Conservation (phyloP, 2,329 filamentous ascomycete genomes). For the Arthrobotrys megalospora region DNA sequence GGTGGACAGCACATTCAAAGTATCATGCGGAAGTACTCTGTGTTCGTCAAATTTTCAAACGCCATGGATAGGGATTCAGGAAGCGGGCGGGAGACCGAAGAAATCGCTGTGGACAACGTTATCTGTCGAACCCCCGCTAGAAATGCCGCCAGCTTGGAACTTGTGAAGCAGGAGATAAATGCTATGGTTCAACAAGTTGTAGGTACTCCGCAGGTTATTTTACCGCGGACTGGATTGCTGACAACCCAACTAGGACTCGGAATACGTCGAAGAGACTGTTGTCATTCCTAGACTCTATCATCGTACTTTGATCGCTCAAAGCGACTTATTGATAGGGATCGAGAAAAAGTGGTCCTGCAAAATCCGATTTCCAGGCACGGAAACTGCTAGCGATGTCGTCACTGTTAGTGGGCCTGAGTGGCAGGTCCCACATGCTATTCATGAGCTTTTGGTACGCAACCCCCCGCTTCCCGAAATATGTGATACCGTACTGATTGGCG, state of each 20-base stretch:
- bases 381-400: conserved; percentile 95
- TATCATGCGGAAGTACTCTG: conserved; percentile 99
- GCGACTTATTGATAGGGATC: conserved; percentile 90
- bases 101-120: conserved; percentile 98
- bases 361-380: conserved; percentile 96
- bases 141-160: conserved; percentile 94
- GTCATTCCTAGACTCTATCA: conserved; percentile 81
- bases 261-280: conserved; percentile 68
- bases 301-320: conserved; percentile 88
- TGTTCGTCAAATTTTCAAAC: conserved; percentile 99
- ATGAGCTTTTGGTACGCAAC: conserved; percentile 83
- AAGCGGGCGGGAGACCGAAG: conserved; percentile 86
- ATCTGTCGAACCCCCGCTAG: conserved; percentile 97
- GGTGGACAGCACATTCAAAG: conserved; percentile 98
- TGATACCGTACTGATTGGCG: conserved; percentile 65
- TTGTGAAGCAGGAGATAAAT: conserved; percentile 98
- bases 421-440: conserved; percentile 96
- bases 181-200: conserved; percentile 98
- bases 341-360: conserved; percentile 99
- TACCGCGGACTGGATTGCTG: not conserved
- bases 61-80: conserved; percentile 88
- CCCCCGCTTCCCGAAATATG: not conserved
- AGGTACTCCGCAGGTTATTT: conserved; percentile 67
- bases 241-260: conserved; percentile 79
- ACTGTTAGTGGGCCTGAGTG: conserved; percentile 97